Conservation (phyloP, 2,329 filamentous ascomycete species). For the Cryoendolithus antarcticus region DNA sequence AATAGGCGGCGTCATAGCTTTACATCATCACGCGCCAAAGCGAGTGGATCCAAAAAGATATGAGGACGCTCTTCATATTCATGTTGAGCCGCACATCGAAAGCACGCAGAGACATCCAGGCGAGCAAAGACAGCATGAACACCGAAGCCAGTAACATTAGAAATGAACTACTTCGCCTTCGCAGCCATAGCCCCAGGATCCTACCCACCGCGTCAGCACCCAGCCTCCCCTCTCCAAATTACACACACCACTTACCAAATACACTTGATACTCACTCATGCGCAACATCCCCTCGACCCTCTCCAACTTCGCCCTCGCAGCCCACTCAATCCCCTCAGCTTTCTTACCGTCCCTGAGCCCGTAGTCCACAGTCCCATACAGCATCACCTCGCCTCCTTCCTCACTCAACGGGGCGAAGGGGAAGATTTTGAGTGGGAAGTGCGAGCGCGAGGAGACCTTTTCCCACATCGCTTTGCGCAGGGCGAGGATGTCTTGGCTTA, state of each 20-base stretch:
- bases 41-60: too few species aligned
- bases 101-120: too few species aligned
- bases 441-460: slow-evolving; percentile 35
- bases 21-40: too few species aligned
- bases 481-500: slow-evolving; percentile 41
- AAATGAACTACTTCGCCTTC: slow-evolving; percentile 2
- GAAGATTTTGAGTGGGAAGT: slow-evolving; percentile 37
- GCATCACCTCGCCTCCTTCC: slow-evolving; percentile 45
- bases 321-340: slow-evolving; percentile 38
- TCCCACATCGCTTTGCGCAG: slow-evolving; percentile 43
- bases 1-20: too few species aligned
- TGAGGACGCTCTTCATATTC: too few species aligned
- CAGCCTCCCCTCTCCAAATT: not conserved
- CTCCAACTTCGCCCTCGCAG: slow-evolving; percentile 40
- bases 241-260: slow-evolving; percentile 40
- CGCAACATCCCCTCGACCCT: slow-evolving; percentile 41
- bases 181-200: slow-evolving; percentile 3
- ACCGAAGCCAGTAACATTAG: too few species aligned
- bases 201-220: not conserved
- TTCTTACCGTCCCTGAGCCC: slow-evolving; percentile 38
- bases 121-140: too few species aligned
- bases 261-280: slow-evolving; percentile 44
- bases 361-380: slow-evolving; percentile 42
- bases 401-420: slow-evolving; percentile 34
- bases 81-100: too few species aligned